Percentiles rank a stretch among this genome's conserved stretches.
Conservation (phyloP, 2,329 filamentous ascomycete species). For the Xylaria sp. region DNA sequence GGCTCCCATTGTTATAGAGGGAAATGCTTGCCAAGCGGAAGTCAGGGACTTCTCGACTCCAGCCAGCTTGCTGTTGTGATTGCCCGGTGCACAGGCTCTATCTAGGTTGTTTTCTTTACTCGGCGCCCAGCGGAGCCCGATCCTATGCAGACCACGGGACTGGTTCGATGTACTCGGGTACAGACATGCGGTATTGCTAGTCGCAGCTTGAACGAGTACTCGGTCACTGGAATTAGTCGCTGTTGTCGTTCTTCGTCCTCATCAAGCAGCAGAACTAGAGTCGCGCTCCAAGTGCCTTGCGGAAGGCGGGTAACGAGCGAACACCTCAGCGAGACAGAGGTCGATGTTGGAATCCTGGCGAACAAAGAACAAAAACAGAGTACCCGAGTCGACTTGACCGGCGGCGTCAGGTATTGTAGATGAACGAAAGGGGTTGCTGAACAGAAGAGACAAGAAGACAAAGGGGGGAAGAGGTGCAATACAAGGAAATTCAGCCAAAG, state of each 20-base stretch:
- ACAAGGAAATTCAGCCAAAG: conserved; percentile 27
- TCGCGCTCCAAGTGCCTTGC: conserved; percentile 5
- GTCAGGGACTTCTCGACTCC: conserved; percentile 25
- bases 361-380: conserved; percentile 28
- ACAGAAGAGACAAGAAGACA: conserved; percentile 10
- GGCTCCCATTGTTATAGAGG: conserved; percentile 45
- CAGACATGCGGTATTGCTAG: conserved; percentile 5
- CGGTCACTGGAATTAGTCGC: conserved; percentile 8
- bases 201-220: conserved; percentile 5
- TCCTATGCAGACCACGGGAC: conserved; percentile 3
- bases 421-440: conserved; percentile 20
- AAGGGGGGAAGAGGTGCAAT: conserved; percentile 24
- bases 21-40: conserved; percentile 30
- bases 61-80: conserved; percentile 20
- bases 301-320: conserved; percentile 29
- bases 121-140: conserved; percentile 1
- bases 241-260: conserved; percentile 3
- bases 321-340: conserved; percentile 28
- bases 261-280: not conserved
- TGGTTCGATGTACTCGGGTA: not conserved
- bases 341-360: conserved; percentile 11
- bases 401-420: conserved; percentile 21
- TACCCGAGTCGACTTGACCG: conserved; percentile 18
- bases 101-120: not conserved
- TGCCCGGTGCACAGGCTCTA: conserved; percentile 1